These are phyloP conservation scores for Microcyclospora pomicola DNA, from an alignment of 2,329 filamentous ascomycete genomes.

Conservation along the genomic window DNA sequence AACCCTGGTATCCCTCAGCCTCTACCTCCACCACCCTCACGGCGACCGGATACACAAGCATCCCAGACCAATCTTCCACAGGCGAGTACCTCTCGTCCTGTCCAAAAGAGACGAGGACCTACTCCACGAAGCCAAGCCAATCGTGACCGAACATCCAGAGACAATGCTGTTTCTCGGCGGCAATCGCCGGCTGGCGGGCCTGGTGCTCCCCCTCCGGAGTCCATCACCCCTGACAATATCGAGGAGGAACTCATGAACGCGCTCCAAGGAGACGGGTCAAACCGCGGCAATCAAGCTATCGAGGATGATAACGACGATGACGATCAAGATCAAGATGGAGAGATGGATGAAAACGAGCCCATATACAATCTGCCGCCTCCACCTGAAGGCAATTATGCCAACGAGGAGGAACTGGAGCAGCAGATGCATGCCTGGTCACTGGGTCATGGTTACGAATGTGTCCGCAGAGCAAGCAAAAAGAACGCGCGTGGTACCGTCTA, in stretches of 20 bases:
- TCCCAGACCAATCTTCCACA: slow-evolving; percentile 3
- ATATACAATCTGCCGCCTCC: slow-evolving; percentile 20
- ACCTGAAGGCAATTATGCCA: slow-evolving; percentile 17
- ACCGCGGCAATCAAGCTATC: slow-evolving; percentile 1
- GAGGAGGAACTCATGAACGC: slow-evolving; percentile 7
- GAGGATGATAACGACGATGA: slow-evolving; percentile 9
- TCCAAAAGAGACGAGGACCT: not conserved
- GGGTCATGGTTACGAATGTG: slow-evolving; percentile 22
- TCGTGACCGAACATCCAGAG: not conserved
- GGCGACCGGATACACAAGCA: slow-evolving; percentile 1
- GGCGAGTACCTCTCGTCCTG: slow-evolving; percentile 1
- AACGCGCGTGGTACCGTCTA: slow-evolving; percentile 20
- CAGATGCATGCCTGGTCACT: slow-evolving; percentile 20
- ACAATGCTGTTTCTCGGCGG: slow-evolving; percentile 1
- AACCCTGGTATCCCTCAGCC: not conserved
- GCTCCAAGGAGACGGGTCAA: not conserved
- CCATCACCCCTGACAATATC: slow-evolving; percentile 8
- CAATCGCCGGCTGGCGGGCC: slow-evolving; percentile 12
- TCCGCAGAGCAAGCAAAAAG: slow-evolving; percentile 21
- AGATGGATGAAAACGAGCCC: slow-evolving; percentile 12
- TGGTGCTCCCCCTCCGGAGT: slow-evolving; percentile 15
- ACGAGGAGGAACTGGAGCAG: slow-evolving; percentile 17
- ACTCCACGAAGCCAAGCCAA: slow-evolving; percentile 2
- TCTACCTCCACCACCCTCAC: slow-evolving; percentile 1
- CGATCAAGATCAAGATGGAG: slow-evolving; percentile 13